A percentile compares a stretch with the other conserved stretches of the same genome.
phyloP scores from a whole-genome alignment of 768 basidiomycete species.

The Hygrocybe coccinea region DNA sequence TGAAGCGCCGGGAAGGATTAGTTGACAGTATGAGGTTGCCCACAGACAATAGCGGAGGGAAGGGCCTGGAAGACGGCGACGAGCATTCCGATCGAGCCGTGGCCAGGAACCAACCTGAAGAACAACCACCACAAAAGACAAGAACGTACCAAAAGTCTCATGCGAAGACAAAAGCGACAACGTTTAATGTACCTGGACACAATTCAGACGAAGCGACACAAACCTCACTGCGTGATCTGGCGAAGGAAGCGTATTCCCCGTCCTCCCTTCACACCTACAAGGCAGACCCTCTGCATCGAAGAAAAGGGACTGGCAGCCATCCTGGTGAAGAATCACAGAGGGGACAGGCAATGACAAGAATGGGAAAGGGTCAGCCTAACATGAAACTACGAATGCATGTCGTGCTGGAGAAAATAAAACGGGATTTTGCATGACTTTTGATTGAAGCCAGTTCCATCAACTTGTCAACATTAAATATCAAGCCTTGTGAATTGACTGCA shows the following conservation, averaged over 20 bases:
- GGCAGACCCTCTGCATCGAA: slow-evolving; percentile 37
- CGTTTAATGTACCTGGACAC: slow-evolving; percentile 8
- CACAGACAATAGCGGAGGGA: slow-evolving; percentile 15
- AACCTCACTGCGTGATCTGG: slow-evolving; percentile 50
- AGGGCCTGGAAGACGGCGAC: neutral
- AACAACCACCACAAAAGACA: too few relatives aligned
- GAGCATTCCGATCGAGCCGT: slow-evolving; percentile 14
- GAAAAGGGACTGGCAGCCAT: slow-evolving; percentile 16
- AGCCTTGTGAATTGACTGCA: too few relatives aligned
- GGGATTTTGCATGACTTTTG: slow-evolving; percentile 38
- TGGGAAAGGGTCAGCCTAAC: slow-evolving; percentile 45
- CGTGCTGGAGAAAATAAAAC: slow-evolving; percentile 82
- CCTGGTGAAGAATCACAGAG: slow-evolving; percentile 6
- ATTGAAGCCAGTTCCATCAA: too few relatives aligned
- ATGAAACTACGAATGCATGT: slow-evolving; percentile 88
- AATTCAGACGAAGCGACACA: slow-evolving; percentile 14
- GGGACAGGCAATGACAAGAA: slow-evolving; percentile 23
- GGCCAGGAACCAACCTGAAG: too few relatives aligned
- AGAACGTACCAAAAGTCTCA: too few relatives aligned
- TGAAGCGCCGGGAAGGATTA: slow-evolving; percentile 45
- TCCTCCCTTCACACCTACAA: slow-evolving; percentile 56
- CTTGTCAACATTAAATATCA: too few relatives aligned
- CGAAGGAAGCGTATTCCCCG: slow-evolving; percentile 56
- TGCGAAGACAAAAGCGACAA: slow-evolving; percentile 4
- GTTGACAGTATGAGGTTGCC: slow-evolving; percentile 17